Evolutionary conservation across 805 yeast genomes (phyloP), one percentile per base, ranked within the genome.

Genomic region (Metschnikowia reukaufii): DNA sequence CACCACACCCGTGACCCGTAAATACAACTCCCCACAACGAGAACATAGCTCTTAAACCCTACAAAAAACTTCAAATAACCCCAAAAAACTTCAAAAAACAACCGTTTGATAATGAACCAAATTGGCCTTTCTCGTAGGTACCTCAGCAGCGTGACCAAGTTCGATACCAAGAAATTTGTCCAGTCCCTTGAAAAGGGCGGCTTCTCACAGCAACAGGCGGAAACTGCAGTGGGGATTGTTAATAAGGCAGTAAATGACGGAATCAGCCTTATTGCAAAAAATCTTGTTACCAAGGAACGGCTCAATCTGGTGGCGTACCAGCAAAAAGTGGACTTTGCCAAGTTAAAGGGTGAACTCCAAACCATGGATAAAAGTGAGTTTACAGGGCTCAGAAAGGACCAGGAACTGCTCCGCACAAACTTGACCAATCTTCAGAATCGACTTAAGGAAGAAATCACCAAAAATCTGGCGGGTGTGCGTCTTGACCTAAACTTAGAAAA

Each of bases 261-360:
- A 4, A 82, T 90, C 25, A 77, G 78, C 18, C 81, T 85, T 46
- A 83, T 89, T 20, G 82, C 91, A 8, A 75, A 83, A 32, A 86
- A 86, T 59, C 69, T 92, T 47, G 96, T 92, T n/a, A 81, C 90
- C 20, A 84, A 89, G 57, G 97, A 90, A 57, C 82, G 84, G 36
- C 76, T 92, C 37, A 82, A 88, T 25, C 83, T 90, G 55, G 79
- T 90, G 61, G 86, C 96, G 3, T 94, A 94, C 65, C 96, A 92
- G 63, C 98, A 94, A 60, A 88, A 92, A 58, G 97, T 94, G 27
- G 98, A 94, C 62, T 92, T 94, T 74, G 94, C 97, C 32, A 92
- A 92, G 62, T 77, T 94, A 50, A 85, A 91, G 61, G 96, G 96
- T 27, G 98, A 92, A 64, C 75, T 94, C 35, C 91, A 89, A 58